phyloP scores from a whole-genome alignment of 495 filamentous ascomycete genomes.

The Hypoxylon fragiforme region DNA sequence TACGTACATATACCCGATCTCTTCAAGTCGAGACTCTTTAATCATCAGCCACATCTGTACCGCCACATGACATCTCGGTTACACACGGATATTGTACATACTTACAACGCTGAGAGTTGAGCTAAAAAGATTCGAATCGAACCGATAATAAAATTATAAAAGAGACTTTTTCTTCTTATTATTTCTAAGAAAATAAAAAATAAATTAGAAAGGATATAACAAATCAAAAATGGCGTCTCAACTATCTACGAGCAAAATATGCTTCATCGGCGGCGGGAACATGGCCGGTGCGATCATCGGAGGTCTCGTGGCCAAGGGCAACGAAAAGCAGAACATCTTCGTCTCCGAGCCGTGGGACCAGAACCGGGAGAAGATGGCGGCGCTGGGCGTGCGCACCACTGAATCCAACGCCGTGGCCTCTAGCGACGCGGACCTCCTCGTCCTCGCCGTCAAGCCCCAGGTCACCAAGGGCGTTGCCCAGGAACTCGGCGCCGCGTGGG shows the following conservation, averaged over 20 bases:
- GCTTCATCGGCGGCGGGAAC: slow-evolving; percentile 45
- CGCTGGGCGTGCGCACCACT: slow-evolving; percentile 38
- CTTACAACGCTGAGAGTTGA: too few relatives aligned
- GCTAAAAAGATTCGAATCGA: too few relatives aligned
- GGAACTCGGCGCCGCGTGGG: slow-evolving; percentile 39
- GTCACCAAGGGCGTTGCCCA: slow-evolving; percentile 40
- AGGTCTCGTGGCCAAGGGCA: slow-evolving; percentile 39
- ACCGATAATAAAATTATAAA: too few relatives aligned
- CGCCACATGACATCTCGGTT: too few relatives aligned
- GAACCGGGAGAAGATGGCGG: slow-evolving; percentile 40
- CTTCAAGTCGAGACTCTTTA: too few relatives aligned
- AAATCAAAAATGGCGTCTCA: slow-evolving; percentile 32
- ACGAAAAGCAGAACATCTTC: slow-evolving; percentile 47
- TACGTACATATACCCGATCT: too few relatives aligned
- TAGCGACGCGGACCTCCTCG: slow-evolving; percentile 36
- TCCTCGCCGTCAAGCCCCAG: slow-evolving; percentile 45
- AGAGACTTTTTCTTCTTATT: not conserved
- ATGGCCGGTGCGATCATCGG: slow-evolving; percentile 47
- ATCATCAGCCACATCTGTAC: too few relatives aligned
- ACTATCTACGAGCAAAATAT: slow-evolving; percentile 36
- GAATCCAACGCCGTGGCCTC: slow-evolving; percentile 40
- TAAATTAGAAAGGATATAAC: not conserved
- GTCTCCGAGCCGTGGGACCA: slow-evolving; percentile 44
- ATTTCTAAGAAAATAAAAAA: not conserved
- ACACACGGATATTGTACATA: too few relatives aligned